Base-by-base conservation (phyloP, 177 flowering plant genomes). In the Vitis hybrid region DNA sequence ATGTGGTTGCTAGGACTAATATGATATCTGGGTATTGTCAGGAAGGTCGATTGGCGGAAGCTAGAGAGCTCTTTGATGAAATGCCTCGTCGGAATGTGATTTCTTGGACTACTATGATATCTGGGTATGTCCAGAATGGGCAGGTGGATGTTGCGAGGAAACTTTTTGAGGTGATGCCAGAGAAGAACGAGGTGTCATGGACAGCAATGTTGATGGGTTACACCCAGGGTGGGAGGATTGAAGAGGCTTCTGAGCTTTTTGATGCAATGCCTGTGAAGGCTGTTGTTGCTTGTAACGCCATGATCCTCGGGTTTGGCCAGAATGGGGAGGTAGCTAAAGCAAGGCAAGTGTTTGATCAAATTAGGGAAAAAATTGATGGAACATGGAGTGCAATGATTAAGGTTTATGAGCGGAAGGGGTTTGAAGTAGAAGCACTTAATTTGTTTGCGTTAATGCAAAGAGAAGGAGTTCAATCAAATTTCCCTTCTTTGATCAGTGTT, bases 151-250 rank as follows among this genome's bases (percentile, higher is more conserved):
- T 82, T 64, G 88, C 85, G 3, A 77, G 86, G 76, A 83, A 85
- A 78, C 85, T 85, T 51, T 85, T 85, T 68, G 88, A 85, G 65
- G 86, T 83, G 67, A 83, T 85, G 85, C 88, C 88, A 10, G 88
- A 80, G 75, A 85, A 76, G 70, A 83, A 78, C 66, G 88, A 83
- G 72, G 84, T 83, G 39, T 74, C 85, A 2, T 83, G 86, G 85
- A 81, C 84, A 2, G 80, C 80, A 10, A 85, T 85, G 85, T 65
- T 85, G 59, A 76, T 73, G 74, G 86, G 86, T 1, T 85, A 85
- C 57, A 75, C 72, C 33, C 77, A 78, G 6, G 62, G 78, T 66
- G 85, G 86, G 20, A 70, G 86, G 79, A 77, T 77, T 8, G 74
- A 75, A 22, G 86, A 81, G 63, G 88, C 88, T 2, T 73, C 62